phyloP scores from a whole-genome alignment of 2,329 filamentous ascomycete genomes.

The Bretziella fagacearum region DNA sequence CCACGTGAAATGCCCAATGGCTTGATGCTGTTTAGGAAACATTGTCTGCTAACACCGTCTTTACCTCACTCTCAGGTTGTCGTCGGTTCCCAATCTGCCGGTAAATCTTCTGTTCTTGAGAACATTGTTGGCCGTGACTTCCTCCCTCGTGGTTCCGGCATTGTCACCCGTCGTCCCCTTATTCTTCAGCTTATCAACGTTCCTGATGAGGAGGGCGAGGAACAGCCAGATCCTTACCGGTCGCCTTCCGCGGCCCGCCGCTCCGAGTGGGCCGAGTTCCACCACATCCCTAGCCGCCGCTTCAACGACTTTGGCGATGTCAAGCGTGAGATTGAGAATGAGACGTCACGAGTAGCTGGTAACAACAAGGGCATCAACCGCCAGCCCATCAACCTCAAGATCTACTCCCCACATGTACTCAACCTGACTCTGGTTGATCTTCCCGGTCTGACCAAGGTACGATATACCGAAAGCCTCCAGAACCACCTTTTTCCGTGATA shows the following conservation, averaged over 20 bases:
- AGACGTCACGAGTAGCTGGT: conserved; percentile 79
- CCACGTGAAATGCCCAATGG: conserved; percentile 5
- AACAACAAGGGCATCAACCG: conserved; percentile 98
- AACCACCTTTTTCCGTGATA: neutral
- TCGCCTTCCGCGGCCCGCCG: conserved; percentile 52
- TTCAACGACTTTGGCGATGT: conserved; percentile 89
- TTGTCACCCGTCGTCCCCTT: conserved; percentile 83
- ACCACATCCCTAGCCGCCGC: conserved; percentile 76
- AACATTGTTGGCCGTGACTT: conserved; percentile 98
- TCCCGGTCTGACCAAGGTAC: conserved; percentile 83
- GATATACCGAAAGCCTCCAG: conserved; percentile 13
- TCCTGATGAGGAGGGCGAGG: conserved; percentile 52
- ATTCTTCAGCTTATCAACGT: conserved; percentile 98
- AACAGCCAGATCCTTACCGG: conserved; percentile 57
- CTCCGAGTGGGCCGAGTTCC: conserved; percentile 82
- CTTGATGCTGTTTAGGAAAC: neutral
- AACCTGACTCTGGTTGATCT: conserved; percentile 93
- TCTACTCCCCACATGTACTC: conserved; percentile 91
- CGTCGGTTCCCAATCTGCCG: conserved; percentile 93
- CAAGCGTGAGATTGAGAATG: conserved; percentile 90
- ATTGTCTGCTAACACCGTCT: conserved; percentile 12
- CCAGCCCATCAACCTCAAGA: conserved; percentile 94
- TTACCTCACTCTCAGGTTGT: conserved; percentile 51
- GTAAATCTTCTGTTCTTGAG: conserved; percentile 95
- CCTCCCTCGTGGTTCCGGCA: conserved; percentile 85